Evolutionary conservation across 2,329 filamentous ascomycete species (phyloP).

Genomic region (Trematosphaeria pertusa): DNA sequence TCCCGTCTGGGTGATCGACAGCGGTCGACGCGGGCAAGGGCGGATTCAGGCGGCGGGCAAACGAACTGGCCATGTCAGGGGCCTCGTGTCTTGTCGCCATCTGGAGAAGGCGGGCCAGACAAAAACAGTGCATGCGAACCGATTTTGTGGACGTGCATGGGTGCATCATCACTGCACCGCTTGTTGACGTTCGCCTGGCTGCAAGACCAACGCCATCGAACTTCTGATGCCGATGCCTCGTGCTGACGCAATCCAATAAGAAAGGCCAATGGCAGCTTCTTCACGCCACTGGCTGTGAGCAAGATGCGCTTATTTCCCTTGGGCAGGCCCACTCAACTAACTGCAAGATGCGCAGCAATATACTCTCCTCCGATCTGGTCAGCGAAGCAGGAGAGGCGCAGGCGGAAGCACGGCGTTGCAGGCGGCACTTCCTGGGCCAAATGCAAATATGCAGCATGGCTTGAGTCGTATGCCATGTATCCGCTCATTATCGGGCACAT

Average conservation of each 20-base stretch:
- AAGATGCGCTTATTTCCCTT: constrained; percentile 3
- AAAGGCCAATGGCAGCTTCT: constrained; percentile 7
- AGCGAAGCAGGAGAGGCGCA: not conserved
- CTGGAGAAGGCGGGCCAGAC: constrained; percentile 13
- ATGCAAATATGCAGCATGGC: constrained; percentile 13
- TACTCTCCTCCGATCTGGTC: constrained; percentile 4
- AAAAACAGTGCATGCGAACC: constrained; percentile 26
- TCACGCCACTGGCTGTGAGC: constrained; percentile 5
- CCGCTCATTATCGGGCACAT: constrained; percentile 26
- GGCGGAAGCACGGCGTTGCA: constrained; percentile 2
- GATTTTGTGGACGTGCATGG: constrained; percentile 32
- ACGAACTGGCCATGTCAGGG: constrained; percentile 43
- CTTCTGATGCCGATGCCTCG: constrained; percentile 17
- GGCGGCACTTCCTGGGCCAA: constrained; percentile 11
- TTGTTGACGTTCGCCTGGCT: constrained; percentile 30
- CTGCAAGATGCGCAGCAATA: constrained; percentile 7
- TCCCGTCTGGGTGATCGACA: constrained; percentile 47
- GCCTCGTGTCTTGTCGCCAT: constrained; percentile 35
- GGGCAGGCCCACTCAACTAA: not conserved
- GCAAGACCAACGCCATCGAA: constrained; percentile 24
- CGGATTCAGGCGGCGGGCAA: constrained; percentile 29
- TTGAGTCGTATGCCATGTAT: constrained; percentile 11
- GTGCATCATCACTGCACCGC: constrained; percentile 22
- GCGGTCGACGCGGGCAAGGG: constrained; percentile 39
- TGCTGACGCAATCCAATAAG: constrained; percentile 33